These are phyloP conservation scores for Ophiocordyceps sinensis DNA, from an alignment of 2,329 filamentous ascomycete species.

Conservation along the genomic window DNA sequence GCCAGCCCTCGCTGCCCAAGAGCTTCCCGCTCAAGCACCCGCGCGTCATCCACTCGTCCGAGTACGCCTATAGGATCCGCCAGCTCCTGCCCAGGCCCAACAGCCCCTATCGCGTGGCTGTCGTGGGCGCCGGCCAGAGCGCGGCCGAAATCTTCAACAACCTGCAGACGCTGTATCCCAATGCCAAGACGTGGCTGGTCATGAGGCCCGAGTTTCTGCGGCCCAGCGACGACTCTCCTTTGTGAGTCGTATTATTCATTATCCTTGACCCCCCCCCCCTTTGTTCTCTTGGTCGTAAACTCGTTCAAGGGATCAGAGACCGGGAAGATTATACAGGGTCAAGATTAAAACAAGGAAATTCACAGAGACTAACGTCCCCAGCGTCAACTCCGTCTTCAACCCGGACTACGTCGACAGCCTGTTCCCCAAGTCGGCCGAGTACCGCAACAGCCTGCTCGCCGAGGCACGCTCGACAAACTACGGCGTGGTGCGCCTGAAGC, in stretches of 20 bases:
- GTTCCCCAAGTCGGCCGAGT: slow-evolving; percentile 49
- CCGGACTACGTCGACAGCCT: slow-evolving; percentile 68
- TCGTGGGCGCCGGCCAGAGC: slow-evolving; percentile 82
- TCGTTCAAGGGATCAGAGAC: too few relatives aligned
- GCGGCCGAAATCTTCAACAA: slow-evolving; percentile 94
- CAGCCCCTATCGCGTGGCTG: slow-evolving; percentile 58
- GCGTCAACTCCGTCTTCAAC: slow-evolving; percentile 94
- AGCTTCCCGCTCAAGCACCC: slow-evolving; percentile 55
- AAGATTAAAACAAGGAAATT: too few relatives aligned
- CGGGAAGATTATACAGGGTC: too few relatives aligned
- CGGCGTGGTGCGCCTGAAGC: slow-evolving; percentile 77
- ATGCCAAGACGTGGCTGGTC: slow-evolving; percentile 61
- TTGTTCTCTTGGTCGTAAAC: too few relatives aligned
- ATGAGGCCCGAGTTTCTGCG: slow-evolving; percentile 74
- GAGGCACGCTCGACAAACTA: slow-evolving; percentile 84
- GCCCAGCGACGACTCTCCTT: slow-evolving; percentile 90
- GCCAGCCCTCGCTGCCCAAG: slow-evolving; percentile 54
- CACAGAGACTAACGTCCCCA: slow-evolving; percentile 17
- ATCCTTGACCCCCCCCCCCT: background rate
- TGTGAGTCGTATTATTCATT: slow-evolving; percentile 41
- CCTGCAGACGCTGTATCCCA: slow-evolving; percentile 67
- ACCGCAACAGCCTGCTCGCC: slow-evolving; percentile 45
- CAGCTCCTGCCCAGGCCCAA: slow-evolving; percentile 41
- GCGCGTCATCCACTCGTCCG: slow-evolving; percentile 74
- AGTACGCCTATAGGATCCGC: slow-evolving; percentile 56